Base-by-base conservation (phyloP, 1,284 basidiomycete species). In the Ganoderma boninense region DNA sequence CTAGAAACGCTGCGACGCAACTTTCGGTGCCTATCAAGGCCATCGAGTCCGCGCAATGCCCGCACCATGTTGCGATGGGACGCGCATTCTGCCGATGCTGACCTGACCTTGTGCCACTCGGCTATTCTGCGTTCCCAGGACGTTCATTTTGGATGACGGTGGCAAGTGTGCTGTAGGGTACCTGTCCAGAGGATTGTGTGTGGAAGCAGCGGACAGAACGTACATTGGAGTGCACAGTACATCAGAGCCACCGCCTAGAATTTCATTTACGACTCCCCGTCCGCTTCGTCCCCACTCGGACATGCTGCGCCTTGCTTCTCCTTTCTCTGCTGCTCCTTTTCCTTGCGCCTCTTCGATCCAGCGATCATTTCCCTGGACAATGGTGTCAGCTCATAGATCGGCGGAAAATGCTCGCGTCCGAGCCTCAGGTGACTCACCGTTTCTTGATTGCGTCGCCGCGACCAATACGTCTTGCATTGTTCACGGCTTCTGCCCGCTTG, bases 401-500 rank as follows among this genome's bases (percentile, higher is more conserved):
- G 60, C 59, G 67, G 67, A 43, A 29, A 23, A 62, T 44, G 60
- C 13, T 26, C 4, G 23, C 23, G 5, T 6, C 60, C 40, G 38
- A 43, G 40, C 60, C 42, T 43, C 60, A 23, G 64, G 60, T 54
- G 29, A 77, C 85, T 69, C 65, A 90, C 92, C 91, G 86, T 79
- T 89, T 94, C 83, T 90, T 94, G 72, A 92, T 88, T 7, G 92
- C 92, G 73, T 94, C 89, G 67, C 84, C 87, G 65, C 89, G 87
- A 6, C 92, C 93, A 59, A 96, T 86, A 74, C 88, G 89, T 63
- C 93, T 88, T 4, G 93, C 93, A 49, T 87, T 87, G 74, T 93
- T 93, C 64, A 96, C 90, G 1, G 86, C 85, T 65, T 93, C 91
- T 40, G 92, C 90, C 23, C 97, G 90, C 81, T 94, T 92, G 4